These are phyloP conservation scores for Fraxinus dipetala DNA, from an alignment of 305 asterid genomes.

Conservation along the genomic window DNA sequence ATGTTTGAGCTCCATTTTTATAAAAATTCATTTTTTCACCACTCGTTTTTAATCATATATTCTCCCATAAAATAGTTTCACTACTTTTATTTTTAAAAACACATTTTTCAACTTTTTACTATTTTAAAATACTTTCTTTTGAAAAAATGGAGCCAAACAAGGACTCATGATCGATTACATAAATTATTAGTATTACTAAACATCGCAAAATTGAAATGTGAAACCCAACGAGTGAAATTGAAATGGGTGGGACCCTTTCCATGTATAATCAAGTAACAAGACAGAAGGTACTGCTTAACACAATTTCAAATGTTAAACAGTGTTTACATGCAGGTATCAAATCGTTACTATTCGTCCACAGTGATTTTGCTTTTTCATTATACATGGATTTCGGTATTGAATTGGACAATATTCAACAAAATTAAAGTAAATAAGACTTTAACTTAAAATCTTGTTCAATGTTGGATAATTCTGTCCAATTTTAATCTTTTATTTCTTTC, in stretches of 20 bases:
- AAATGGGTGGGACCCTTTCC: neutral
- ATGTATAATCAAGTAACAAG: neutral
- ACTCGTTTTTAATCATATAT: no score
- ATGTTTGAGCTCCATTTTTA: neutral
- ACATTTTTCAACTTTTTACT: neutral
- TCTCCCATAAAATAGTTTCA: no score
- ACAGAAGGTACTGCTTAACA: neutral
- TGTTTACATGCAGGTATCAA: neutral
- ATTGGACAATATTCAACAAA: neutral
- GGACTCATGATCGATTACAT: neutral
- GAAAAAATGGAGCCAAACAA: neutral
- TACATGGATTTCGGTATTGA: neutral
- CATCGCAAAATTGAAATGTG: neutral
- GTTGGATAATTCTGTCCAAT: neutral
- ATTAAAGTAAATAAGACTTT: neutral
- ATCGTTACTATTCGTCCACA: neutral
- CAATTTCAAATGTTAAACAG: neutral
- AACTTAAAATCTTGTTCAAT: neutral
- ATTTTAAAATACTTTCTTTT: no score
- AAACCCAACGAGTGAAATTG: neutral
- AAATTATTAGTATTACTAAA: no score
- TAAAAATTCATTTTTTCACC: no score
- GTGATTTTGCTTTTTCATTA: neutral
- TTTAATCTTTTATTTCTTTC: neutral
- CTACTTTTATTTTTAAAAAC: no score